Percentiles rank a stretch among this genome's conserved stretches.
Conservation (phyloP, 2,329 filamentous ascomycete species). For the Phialophora expanda region DNA sequence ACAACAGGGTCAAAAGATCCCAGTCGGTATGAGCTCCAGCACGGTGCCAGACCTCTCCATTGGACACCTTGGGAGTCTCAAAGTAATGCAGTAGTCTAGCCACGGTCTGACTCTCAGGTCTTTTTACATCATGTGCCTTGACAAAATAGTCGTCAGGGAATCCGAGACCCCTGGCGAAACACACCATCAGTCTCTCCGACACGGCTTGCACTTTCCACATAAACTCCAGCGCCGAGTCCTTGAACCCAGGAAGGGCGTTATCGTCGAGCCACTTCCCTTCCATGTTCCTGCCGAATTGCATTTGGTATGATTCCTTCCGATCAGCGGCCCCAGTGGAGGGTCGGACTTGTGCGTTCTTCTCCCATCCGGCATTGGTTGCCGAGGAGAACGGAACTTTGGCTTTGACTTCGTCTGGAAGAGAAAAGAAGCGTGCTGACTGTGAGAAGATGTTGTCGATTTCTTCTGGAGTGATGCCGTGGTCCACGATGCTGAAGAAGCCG, state of each 20-base stretch:
- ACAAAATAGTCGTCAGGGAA: constrained; percentile 64
- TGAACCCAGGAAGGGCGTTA: constrained; percentile 56
- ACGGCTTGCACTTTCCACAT: constrained; percentile 61
- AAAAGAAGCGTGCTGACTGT: constrained; percentile 60
- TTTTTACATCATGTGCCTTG: constrained; percentile 57
- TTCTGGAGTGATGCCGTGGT: constrained; percentile 59
- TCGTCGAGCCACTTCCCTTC: constrained; percentile 60
- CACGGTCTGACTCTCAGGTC: constrained; percentile 61
- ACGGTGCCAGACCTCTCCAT: constrained; percentile 43
- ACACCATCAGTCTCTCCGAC: constrained; percentile 63
- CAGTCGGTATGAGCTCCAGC: constrained; percentile 69
- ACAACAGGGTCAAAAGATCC: constrained; percentile 67
- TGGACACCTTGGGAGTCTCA: constrained; percentile 45
- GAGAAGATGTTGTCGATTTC: constrained; percentile 61
- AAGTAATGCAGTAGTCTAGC: constrained; percentile 65
- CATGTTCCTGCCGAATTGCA: constrained; percentile 65
- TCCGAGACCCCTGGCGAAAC: constrained; percentile 63
- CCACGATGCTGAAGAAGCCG: constrained; percentile 64
- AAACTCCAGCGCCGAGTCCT: constrained; percentile 53
- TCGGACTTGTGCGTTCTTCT: constrained; percentile 63
- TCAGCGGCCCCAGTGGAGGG: constrained; percentile 65
- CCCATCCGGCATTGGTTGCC: constrained; percentile 64
- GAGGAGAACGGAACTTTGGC: constrained; percentile 60
- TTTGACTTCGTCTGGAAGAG: constrained; percentile 59
- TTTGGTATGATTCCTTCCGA: constrained; percentile 66